Base-by-base conservation (phyloP, 345 rosid genomes). In the Hibiscus mutabilis region DNA sequence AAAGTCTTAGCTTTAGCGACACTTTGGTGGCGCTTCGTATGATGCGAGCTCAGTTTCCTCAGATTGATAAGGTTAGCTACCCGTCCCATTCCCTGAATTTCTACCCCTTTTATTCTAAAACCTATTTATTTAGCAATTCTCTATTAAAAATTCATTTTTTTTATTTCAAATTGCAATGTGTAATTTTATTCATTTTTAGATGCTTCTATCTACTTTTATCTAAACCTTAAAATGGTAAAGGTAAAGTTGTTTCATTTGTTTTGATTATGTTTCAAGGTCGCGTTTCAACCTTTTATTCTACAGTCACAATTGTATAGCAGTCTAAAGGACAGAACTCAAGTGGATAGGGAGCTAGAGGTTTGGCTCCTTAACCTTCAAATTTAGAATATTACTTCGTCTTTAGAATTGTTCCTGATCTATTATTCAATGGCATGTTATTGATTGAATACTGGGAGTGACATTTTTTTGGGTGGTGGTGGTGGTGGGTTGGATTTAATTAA, bases 11-110 rank as follows among this genome's bases (percentile, higher is more conserved):
- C 52, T 92, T 95, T 60, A 90, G 83, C 68, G 99, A 95, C 24
- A 90, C 99, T 6, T 74, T 83, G 77, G 89, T 89, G 19, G 98
- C 97, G 29, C 88, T 95, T 58, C 88, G 86, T 37, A 90, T 94
- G 64, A 94, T 95, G 91, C 92, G 97, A 80, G 84, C 92, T 78
- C 99, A 95, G 70, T 95, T 95, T 78, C 97, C 97, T 21, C 91
- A 52, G 73, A 79, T 90, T 53, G 88, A 88, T 46, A 91, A 86
- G 93, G 98, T 90, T 76, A 60, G 73, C 56, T 67, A 12, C 59
- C 67, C 59, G 22, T 2, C 59, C 67, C 59, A 31, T 2, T 40
- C 24, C 44, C 44, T 4, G 22, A 24, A 42, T 46, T 60, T 40
- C 55, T 6, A 16, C 16, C 8, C 21, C 57, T 58, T 16, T 19